phyloP scores from a whole-genome alignment of 192 early-diverging fungal species.

The Umbelopsis isabellina region DNA sequence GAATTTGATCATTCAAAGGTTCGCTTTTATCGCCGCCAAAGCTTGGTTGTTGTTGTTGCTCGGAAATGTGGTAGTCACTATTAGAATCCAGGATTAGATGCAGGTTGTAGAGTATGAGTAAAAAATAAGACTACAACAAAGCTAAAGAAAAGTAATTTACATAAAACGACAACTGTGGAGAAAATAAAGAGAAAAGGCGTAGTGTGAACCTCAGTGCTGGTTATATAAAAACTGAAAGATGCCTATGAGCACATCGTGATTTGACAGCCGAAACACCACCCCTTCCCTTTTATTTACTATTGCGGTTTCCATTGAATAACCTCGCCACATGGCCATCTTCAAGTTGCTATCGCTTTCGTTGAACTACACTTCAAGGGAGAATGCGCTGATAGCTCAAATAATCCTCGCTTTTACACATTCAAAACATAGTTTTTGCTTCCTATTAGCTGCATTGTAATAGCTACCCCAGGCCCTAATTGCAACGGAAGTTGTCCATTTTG shows the following conservation, averaged over 20 bases:
- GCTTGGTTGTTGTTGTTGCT: not conserved
- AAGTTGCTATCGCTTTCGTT: too few species aligned
- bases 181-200: not conserved
- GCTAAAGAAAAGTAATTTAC: too few species aligned
- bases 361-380: too few species aligned
- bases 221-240: not conserved
- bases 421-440: too few species aligned
- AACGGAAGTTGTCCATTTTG: constrained; percentile 19
- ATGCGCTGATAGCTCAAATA: too few species aligned
- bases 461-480: too few species aligned
- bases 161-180: too few species aligned
- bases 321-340: not conserved
- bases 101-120: too few species aligned
- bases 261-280: constrained; percentile 16
- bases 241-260: not conserved
- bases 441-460: too few species aligned
- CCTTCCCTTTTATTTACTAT: constrained; percentile 11
- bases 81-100: too few species aligned
- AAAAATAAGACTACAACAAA: too few species aligned
- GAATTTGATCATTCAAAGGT: not conserved
- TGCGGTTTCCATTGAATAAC: not conserved
- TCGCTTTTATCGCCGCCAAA: not conserved
- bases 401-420: not conserved
- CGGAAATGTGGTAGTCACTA: too few species aligned
- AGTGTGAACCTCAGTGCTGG: not conserved